phyloP scores from a whole-genome alignment of 225 moss, liverwort and hornwort species.

The Pseudisothecium myosuroides region DNA sequence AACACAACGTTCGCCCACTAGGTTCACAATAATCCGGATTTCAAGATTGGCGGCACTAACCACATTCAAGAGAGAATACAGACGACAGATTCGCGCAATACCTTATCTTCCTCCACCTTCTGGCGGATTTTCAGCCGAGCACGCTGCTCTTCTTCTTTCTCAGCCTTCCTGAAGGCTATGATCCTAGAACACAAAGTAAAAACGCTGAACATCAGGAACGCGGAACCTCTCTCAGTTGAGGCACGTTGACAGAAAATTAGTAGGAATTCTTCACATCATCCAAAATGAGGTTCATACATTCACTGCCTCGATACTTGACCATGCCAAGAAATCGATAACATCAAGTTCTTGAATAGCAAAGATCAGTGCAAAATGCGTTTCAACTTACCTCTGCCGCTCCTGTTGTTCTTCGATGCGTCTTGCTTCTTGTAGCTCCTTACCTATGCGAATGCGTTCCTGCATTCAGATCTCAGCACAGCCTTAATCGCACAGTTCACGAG shows the following conservation, averaged over 20 bases:
- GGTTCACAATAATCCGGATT: neutral
- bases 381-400: conserved; percentile 71
- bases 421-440: conserved; percentile 87
- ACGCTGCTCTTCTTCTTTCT: conserved; percentile 90
- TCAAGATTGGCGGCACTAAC: neutral
- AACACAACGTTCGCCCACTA: neutral
- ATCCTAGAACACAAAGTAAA: conserved; percentile 36
- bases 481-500: neutral
- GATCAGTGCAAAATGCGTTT: neutral
- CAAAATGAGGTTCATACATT: neutral
- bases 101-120: conserved; percentile 97
- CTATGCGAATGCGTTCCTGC: conserved; percentile 85
- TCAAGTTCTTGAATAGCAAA: neutral
- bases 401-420: conserved; percentile 88
- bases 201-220: neutral
- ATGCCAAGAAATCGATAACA: neutral
- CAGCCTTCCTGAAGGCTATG: conserved; percentile 67
- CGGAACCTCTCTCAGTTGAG: neutral
- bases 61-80: neutral
- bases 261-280: neutral
- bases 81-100: neutral
- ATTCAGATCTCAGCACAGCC: neutral
- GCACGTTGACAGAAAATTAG: neutral
- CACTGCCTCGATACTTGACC: neutral
- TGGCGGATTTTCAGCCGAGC: conserved; percentile 81